Evolutionary conservation across 179 eudicot species (phyloP).

Genomic region (Silene noctiflora): DNA sequence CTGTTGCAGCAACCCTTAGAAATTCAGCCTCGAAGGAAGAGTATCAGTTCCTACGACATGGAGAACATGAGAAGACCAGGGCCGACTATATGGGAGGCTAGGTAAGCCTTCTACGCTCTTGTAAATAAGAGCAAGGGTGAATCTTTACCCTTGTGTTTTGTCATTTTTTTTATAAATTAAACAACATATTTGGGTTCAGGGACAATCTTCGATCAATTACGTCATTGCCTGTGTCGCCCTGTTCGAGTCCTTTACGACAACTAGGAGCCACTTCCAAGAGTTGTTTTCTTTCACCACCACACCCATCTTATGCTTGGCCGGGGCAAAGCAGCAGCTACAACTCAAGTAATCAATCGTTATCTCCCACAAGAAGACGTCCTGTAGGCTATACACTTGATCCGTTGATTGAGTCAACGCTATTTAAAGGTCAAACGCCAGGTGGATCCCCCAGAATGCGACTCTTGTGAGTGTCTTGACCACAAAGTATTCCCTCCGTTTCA

Average conservation of each 20-base stretch:
- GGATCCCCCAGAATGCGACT: slow-evolving; percentile 63
- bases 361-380: slow-evolving; percentile 44
- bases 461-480: slow-evolving; percentile 16
- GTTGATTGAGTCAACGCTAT: slow-evolving; percentile 56
- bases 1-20: slow-evolving; percentile 64
- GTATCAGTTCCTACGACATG: slow-evolving; percentile 45
- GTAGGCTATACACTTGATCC: slow-evolving; percentile 54
- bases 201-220: slow-evolving; percentile 64
- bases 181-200: slow-evolving; percentile 36
- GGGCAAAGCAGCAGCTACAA: slow-evolving; percentile 45
- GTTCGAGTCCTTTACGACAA: slow-evolving; percentile 80
- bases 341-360: slow-evolving; percentile 39
- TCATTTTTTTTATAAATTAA: neutral
- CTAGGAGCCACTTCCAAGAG: slow-evolving; percentile 54
- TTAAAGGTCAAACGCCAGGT: slow-evolving; percentile 55
- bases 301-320: slow-evolving; percentile 58
- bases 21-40: slow-evolving; percentile 65
- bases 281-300: slow-evolving; percentile 78
- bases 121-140: neutral
- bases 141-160: neutral
- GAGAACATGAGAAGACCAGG: slow-evolving; percentile 45
- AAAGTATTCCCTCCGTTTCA: slow-evolving; percentile 4
- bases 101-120: slow-evolving; percentile 28
- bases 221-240: slow-evolving; percentile 90
- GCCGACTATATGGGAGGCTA: slow-evolving; percentile 37